Evolutionary conservation across 495 filamentous ascomycete species (phyloP).

Genomic region (Xylaria acuta): DNA sequence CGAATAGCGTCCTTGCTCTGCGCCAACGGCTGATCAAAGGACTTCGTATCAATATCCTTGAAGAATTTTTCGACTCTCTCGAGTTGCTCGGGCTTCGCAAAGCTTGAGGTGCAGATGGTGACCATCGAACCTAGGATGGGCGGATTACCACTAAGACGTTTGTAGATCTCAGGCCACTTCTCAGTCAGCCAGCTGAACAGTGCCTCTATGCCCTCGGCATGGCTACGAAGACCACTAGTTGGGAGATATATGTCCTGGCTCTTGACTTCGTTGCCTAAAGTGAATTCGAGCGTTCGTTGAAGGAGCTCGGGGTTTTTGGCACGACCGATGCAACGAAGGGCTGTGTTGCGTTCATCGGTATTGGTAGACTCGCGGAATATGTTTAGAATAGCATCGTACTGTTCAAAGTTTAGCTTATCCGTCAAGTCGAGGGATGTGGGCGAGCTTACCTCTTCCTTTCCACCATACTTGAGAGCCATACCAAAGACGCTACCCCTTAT

Average conservation of each 20-base stretch:
- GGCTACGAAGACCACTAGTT: conserved; percentile 75
- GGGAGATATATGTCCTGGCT: conserved; percentile 96
- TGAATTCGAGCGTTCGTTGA: conserved; percentile 75
- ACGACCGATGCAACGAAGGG: conserved; percentile 83
- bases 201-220: conserved; percentile 77
- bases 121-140: conserved; percentile 91
- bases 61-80: conserved; percentile 84
- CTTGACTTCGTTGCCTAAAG: conserved; percentile 84
- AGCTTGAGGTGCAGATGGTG: conserved; percentile 80
- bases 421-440: conserved; percentile 31
- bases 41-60: conserved; percentile 77
- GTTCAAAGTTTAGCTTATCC: conserved; percentile 23
- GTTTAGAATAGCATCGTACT: conserved; percentile 81
- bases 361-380: conserved; percentile 86
- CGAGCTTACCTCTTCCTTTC: conserved; percentile 68
- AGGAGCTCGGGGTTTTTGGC: conserved; percentile 80
- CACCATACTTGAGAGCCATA: conserved; percentile 74
- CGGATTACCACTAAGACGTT: conserved; percentile 68
- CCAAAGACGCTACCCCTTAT: conserved; percentile 72
- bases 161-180: conserved; percentile 82
- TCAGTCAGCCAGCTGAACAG: conserved; percentile 83
- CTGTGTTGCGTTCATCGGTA: conserved; percentile 95
- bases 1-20: conserved; percentile 67
- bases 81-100: conserved; percentile 76
- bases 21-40: conserved; percentile 65